Evolutionary conservation across 2,329 filamentous ascomycete genomes (phyloP).

Genomic region (Penicillium oxalicum): DNA sequence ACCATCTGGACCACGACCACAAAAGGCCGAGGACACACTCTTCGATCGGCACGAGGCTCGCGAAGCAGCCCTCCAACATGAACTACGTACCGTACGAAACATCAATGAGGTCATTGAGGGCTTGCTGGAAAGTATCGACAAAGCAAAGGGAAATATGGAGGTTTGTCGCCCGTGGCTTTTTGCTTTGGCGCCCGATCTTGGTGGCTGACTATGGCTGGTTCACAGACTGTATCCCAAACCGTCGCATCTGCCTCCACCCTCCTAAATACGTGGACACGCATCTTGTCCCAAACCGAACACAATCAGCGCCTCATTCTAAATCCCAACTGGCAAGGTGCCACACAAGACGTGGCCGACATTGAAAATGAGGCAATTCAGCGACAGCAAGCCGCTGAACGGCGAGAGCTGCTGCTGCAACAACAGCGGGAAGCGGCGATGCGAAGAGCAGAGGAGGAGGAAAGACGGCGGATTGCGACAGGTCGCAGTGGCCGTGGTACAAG

Average conservation of each 20-base stretch:
- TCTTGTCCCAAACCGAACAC: slow-evolving; percentile 94
- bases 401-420: slow-evolving; percentile 70
- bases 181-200: background rate
- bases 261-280: slow-evolving; percentile 91
- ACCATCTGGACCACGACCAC: slow-evolving; percentile 29
- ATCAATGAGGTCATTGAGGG: slow-evolving; percentile 82
- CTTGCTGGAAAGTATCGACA: slow-evolving; percentile 41
- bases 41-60: slow-evolving; percentile 62
- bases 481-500: slow-evolving; percentile 30
- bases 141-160: slow-evolving; percentile 47
- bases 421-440: slow-evolving; percentile 62
- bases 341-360: slow-evolving; percentile 75
- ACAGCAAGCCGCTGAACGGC: slow-evolving; percentile 71
- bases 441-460: slow-evolving; percentile 47
- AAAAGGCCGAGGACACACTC: slow-evolving; percentile 45
- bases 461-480: slow-evolving; percentile 31
- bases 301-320: slow-evolving; percentile 89
- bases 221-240: slow-evolving; percentile 73
- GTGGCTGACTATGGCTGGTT: background rate
- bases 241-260: slow-evolving; percentile 82
- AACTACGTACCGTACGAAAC: slow-evolving; percentile 74
- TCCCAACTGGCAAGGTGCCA: slow-evolving; percentile 82
- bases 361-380: slow-evolving; percentile 71
- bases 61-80: slow-evolving; percentile 67
- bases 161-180: slow-evolving; percentile 24